Conservation (phyloP, 2,329 filamentous ascomycete genomes). For the Akanthomyces uredinophilus region DNA sequence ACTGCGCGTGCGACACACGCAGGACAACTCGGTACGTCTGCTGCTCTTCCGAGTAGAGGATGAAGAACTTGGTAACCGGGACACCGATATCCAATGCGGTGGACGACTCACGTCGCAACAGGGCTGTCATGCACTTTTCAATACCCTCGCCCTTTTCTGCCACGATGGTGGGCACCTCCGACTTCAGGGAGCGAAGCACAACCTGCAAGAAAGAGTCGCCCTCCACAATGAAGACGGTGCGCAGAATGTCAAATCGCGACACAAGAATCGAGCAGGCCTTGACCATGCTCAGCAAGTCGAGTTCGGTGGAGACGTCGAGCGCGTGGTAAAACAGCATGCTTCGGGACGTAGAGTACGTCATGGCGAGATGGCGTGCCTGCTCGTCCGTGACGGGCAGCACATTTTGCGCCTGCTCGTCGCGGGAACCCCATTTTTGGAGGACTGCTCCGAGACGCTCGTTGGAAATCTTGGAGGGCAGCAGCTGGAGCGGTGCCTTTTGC, state of each 20-base stretch:
- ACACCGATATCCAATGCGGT: not conserved
- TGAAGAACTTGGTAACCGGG: not conserved
- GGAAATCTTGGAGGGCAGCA: not conserved
- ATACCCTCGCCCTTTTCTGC: not conserved
- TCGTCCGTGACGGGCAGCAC: not conserved
- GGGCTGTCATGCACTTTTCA: not conserved
- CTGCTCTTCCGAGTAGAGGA: not conserved
- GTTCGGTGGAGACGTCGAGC: not conserved
- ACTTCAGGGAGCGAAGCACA: not conserved
- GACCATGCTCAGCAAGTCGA: not conserved
- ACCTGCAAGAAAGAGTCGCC: constrained; percentile 3
- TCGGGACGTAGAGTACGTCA: constrained; percentile 3
- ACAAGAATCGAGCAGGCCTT: not conserved
- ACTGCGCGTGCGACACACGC: constrained; percentile 34
- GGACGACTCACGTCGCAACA: not conserved
- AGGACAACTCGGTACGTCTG: not conserved
- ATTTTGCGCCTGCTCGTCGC: constrained; percentile 38
- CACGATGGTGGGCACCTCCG: not conserved
- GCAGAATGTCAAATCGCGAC: not conserved
- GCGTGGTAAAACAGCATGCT: constrained; percentile 3
- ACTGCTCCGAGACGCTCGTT: constrained; percentile 32
- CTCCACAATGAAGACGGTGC: constrained; percentile 7
- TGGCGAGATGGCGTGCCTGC: not conserved
- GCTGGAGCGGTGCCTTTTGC: not conserved
- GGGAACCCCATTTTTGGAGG: constrained; percentile 45